These are phyloP conservation scores for Oxyria digyna DNA, from an alignment of 148 eudicot species.

Conservation along the genomic window DNA sequence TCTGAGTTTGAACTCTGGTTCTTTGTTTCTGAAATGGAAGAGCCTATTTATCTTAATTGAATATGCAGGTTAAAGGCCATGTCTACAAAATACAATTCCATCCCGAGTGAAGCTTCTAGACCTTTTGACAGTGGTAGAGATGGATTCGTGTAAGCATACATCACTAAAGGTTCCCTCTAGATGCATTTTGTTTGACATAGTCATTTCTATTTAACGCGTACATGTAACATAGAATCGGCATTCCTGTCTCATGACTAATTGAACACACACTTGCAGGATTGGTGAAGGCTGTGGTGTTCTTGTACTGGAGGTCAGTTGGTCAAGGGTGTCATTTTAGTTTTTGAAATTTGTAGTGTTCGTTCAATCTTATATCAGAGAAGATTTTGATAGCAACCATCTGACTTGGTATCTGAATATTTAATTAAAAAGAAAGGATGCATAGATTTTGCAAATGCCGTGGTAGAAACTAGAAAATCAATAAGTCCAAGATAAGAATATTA, in stretches of 20 bases:
- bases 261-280: constrained; percentile 39
- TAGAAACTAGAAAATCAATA: not conserved
- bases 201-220: not conserved
- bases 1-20: not conserved
- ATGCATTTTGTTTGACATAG: not conserved
- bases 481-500: not conserved
- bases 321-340: not conserved
- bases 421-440: not conserved
- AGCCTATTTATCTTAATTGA: not conserved
- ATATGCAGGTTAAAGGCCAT: constrained; percentile 68
- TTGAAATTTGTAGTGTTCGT: not conserved
- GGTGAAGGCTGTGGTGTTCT: constrained; percentile 91
- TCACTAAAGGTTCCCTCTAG: constrained; percentile 7
- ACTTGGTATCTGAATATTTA: not conserved
- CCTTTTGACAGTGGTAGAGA: constrained; percentile 86
- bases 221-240: not conserved
- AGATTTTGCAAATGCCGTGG: not conserved
- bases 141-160: constrained; percentile 85
- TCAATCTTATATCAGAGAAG: not conserved
- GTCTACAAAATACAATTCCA: constrained; percentile 67
- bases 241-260: not conserved
- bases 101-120: constrained; percentile 75
- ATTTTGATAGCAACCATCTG: not conserved
- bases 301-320: constrained; percentile 77
- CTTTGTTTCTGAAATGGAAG: not conserved